Percentiles rank a stretch among this genome's conserved stretches.
phyloP scores from a whole-genome alignment of 108 stramenopile species.

The Conticribra weissflogii region DNA sequence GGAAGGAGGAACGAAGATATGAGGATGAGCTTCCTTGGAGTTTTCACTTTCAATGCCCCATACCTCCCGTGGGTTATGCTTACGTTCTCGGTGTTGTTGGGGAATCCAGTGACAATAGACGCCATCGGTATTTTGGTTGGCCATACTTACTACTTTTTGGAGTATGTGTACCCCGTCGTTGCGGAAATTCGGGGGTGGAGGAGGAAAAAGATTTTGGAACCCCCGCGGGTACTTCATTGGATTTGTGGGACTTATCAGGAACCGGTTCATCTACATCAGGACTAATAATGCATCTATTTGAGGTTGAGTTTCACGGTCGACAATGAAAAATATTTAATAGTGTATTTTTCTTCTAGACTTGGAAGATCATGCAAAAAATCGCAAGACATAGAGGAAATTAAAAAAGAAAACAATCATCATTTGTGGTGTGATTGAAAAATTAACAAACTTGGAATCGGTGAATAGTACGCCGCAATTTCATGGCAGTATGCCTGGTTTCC shows the following conservation, averaged over 20 bases:
- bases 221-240: conserved; percentile 76
- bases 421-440: too few species aligned
- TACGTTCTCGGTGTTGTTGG: conserved; percentile 83
- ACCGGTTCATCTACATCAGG: conserved; percentile 42
- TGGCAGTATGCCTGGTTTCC: too few species aligned
- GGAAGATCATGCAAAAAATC: too few species aligned
- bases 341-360: too few species aligned
- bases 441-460: too few species aligned
- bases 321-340: too few species aligned
- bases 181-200: conserved; percentile 93
- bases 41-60: conserved; percentile 94
- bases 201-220: conserved; percentile 73
- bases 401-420: too few species aligned
- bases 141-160: conserved; percentile 96
- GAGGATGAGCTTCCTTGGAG: conserved; percentile 92
- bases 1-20: conserved; percentile 87
- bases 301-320: too few species aligned
- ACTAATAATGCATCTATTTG: too few species aligned
- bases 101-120: conserved; percentile 82
- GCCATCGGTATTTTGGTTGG: conserved; percentile 96
- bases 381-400: too few species aligned
- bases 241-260: conserved; percentile 69
- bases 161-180: conserved; percentile 94
- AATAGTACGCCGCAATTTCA: too few species aligned
- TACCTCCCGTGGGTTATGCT: conserved; percentile 98